Evolutionary conservation across 2,329 filamentous ascomycete genomes (phyloP), one percentile per base, ranked within the genome.

Genomic region (Aspergillus sp.): DNA sequence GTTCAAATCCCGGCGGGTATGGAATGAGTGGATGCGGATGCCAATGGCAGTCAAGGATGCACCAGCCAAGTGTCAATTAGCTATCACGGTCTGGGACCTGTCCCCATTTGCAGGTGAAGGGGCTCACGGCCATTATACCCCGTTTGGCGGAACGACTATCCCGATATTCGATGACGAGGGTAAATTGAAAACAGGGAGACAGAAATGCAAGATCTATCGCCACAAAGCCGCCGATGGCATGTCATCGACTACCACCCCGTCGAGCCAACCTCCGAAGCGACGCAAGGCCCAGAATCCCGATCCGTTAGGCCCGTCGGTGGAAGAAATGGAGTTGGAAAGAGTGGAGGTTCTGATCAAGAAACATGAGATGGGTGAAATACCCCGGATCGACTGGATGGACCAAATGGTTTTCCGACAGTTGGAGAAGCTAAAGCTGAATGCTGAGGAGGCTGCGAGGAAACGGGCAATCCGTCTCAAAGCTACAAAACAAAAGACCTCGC

Each of bases 301-400:
- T 45, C 61, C 63, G 1, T 69, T 76, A 1, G 72, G 76, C 2
- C 65, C 73, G 0, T 72, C 81, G n/a, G 82, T 86, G 49, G 85
- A 85, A 57, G 83, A 94, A 50, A 83, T 88, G 46, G 93, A 98
- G 68, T 78, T 96, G 52, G 90, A 96, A 59, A 79, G 93, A 15
- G 79, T 98, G 57, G 90, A 97, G 62, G 85, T 83, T 46, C 69
- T 97, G 19, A 86, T 98, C 64, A 98, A 98, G 71, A 95, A 95
- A 69, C 93, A 97, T 63, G 94, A 98, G 64, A 94, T 96, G 86
- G 90, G 90, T 15, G 93, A 98, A 65, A 91, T 98, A 22, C 84
- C 88, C 0, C 82, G 90, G 13, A 86, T 95, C 43, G 88, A 94
- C 60, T 98, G 93, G 94, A 79, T 98, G 39, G 93, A 98, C 66